Evolutionary conservation across 306 rosid genomes (phyloP).

Genomic region (Medicago lupulina): DNA sequence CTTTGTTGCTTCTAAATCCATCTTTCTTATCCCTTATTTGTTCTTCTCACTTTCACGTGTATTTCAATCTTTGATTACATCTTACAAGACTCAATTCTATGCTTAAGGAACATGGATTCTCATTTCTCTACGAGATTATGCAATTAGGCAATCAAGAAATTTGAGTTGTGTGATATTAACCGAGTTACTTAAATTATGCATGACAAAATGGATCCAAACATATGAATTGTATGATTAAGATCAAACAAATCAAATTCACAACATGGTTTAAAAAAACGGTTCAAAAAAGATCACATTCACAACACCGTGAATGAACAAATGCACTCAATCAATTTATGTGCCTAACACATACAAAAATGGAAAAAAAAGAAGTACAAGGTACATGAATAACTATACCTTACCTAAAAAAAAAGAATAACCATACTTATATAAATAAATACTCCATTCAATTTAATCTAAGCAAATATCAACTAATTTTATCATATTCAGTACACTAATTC

Average conservation of each 20-base stretch:
- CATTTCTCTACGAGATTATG: neutral
- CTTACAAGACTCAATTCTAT: conserved; percentile 33
- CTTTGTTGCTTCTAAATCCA: conserved; percentile 46
- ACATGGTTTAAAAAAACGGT: too few relatives aligned
- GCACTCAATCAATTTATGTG: neutral
- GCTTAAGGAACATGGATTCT: neutral
- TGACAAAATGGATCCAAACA: neutral
- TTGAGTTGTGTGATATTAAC: neutral
- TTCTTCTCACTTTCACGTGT: conserved; percentile 34
- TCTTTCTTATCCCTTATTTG: conserved; percentile 35
- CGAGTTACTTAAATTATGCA: neutral
- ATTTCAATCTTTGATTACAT: conserved; percentile 34
- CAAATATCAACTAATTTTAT: too few relatives aligned
- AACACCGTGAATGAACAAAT: neutral
- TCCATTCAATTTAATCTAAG: neutral
- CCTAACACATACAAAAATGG: neutral
- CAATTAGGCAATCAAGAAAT: neutral
- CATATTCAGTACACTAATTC: too few relatives aligned
- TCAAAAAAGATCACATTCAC: too few relatives aligned
- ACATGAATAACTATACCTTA: too few relatives aligned
- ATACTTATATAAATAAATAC: neutral
- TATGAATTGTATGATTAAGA: neutral
- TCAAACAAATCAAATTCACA: neutral
- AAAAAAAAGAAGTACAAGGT: too few relatives aligned
- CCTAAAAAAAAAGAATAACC: too few relatives aligned